Evolutionary conservation across 495 filamentous ascomycete species (phyloP).

Genomic region (Penicillium parvum): DNA sequence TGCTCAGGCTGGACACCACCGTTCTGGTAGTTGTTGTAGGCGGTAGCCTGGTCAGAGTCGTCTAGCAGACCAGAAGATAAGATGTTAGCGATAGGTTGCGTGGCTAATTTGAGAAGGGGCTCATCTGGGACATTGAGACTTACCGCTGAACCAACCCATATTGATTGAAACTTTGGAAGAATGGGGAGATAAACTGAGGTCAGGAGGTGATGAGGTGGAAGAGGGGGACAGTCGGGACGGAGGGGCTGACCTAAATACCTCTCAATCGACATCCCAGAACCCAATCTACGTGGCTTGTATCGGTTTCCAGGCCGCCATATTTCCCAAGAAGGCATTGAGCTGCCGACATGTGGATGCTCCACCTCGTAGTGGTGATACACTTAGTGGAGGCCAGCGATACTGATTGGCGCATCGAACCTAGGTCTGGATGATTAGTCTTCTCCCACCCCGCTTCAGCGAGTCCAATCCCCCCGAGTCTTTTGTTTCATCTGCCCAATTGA

Average conservation of each 20-base stretch:
- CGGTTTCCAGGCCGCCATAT: background rate
- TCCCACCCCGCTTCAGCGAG: background rate
- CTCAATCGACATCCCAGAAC: background rate
- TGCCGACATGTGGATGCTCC: constrained; percentile 1
- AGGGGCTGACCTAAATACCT: constrained; percentile 5
- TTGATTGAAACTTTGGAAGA: constrained; percentile 4
- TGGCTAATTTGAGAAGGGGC: background rate
- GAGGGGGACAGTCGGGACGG: background rate
- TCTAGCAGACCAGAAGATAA: constrained; percentile 6
- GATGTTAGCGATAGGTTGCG: background rate
- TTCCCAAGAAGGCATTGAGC: constrained; percentile 2
- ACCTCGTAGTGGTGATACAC: background rate
- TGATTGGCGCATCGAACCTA: constrained; percentile 4
- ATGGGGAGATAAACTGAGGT: background rate
- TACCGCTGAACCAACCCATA: constrained; percentile 27
- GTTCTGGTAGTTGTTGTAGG: constrained; percentile 48
- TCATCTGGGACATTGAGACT: no score
- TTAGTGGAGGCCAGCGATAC: background rate
- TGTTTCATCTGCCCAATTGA: no score
- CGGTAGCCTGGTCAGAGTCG: constrained; percentile 25
- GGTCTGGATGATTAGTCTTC: background rate
- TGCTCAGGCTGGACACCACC: constrained; percentile 25
- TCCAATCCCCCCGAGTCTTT: no score
- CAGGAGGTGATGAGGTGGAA: background rate
- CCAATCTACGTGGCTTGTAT: constrained; percentile 6